Evolutionary conservation across 2,329 filamentous ascomycete genomes (phyloP).

Genomic region (Penicillium hesseltinei): DNA sequence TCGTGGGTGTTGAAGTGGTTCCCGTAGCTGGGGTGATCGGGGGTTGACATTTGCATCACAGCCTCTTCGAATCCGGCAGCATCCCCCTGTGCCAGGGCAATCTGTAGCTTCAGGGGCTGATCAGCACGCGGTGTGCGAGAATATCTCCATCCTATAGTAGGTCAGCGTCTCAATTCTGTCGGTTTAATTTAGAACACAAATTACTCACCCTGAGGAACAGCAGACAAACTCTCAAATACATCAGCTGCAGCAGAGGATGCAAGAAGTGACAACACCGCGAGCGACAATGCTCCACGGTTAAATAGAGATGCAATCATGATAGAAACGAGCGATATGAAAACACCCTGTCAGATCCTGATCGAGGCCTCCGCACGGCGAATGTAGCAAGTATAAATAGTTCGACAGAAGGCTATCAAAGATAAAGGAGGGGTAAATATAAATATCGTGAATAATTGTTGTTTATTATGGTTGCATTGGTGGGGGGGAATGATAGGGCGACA

Average conservation of each 20-base stretch:
- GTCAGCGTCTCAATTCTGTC: not conserved
- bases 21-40: conserved; percentile 49
- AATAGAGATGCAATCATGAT: conserved; percentile 30
- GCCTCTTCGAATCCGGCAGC: conserved; percentile 44
- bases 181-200: not conserved
- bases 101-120: conserved; percentile 33
- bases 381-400: conserved; percentile 17
- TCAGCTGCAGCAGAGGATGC: conserved; percentile 30
- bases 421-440: conserved; percentile 12
- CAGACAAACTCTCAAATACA: conserved; percentile 36
- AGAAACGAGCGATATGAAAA: conserved; percentile 9
- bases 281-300: conserved; percentile 29
- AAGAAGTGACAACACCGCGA: conserved; percentile 30
- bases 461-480: conserved; percentile 27
- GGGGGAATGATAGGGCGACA: conserved; percentile 13
- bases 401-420: not conserved
- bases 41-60: conserved; percentile 52
- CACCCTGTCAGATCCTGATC: not conserved
- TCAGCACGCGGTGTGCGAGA: conserved; percentile 25
- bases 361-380: not conserved
- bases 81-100: conserved; percentile 39
- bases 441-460: conserved; percentile 11
- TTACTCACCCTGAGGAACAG: conserved; percentile 35
- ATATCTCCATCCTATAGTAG: conserved; percentile 33
- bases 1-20: conserved; percentile 48